Conservation (phyloP, 2,329 filamentous ascomycete species). For the Calycina marina region DNA sequence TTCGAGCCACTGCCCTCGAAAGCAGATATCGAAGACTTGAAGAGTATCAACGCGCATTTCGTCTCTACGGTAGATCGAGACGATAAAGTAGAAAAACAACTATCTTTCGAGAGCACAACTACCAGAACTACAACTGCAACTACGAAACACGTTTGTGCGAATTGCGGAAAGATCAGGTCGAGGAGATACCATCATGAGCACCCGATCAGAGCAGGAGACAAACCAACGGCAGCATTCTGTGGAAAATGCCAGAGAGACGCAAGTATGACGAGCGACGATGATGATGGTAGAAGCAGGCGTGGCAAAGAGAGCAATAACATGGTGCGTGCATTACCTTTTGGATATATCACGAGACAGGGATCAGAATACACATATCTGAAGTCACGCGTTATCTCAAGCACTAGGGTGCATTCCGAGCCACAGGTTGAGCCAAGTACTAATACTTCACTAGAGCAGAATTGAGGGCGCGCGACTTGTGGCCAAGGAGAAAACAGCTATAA, state of each 20-base stretch:
- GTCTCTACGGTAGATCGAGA: constrained; percentile 2
- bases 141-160: constrained; percentile 29
- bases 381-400: too few species aligned
- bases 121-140: constrained; percentile 20
- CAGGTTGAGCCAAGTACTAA: too few species aligned
- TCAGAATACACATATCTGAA: too few species aligned
- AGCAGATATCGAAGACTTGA: constrained; percentile 11
- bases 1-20: constrained; percentile 2
- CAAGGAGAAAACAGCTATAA: too few species aligned
- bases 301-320: constrained; percentile 7
- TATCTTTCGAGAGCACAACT: too few species aligned
- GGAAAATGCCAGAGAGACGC: constrained; percentile 24
- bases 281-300: constrained; percentile 3
- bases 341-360: too few species aligned
- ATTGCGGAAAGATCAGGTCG: constrained; percentile 28
- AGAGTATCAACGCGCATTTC: constrained; percentile 12
- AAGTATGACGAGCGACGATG: constrained; percentile 8
- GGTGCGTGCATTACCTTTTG: too few species aligned
- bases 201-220: constrained; percentile 19
- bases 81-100: too few species aligned
- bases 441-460: too few species aligned
- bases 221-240: constrained; percentile 24
- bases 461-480: too few species aligned
- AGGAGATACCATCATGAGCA: constrained; percentile 25
- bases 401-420: too few species aligned